phyloP scores from a whole-genome alignment of 2,329 filamentous ascomycete species.

The Pseudogymnoascus sp. region DNA sequence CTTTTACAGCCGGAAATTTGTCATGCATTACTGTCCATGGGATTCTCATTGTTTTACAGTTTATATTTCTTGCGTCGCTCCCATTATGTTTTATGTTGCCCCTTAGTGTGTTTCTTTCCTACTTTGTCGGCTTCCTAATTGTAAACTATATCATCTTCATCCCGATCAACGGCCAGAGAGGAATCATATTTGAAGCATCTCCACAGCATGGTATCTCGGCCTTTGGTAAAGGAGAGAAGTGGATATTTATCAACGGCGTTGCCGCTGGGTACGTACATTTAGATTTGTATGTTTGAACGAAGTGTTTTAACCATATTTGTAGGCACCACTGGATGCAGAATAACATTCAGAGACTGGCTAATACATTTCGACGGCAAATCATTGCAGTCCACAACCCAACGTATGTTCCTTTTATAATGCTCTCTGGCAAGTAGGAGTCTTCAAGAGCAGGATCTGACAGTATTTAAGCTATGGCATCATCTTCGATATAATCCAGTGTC shows the following conservation, averaged over 20 bases:
- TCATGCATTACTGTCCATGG: slow-evolving; percentile 49
- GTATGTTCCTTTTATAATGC: slow-evolving; percentile 12
- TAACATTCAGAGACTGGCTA: slow-evolving; percentile 62
- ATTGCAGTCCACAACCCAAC: slow-evolving; percentile 70
- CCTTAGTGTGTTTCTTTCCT: slow-evolving; percentile 30
- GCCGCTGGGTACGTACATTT: slow-evolving; percentile 27
- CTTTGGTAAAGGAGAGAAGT: slow-evolving; percentile 53
- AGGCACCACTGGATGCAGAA: slow-evolving; percentile 58
- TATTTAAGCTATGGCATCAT: slow-evolving; percentile 45
- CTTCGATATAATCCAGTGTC: slow-evolving; percentile 71
- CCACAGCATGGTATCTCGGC: slow-evolving; percentile 42
- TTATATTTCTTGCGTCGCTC: slow-evolving; percentile 50
- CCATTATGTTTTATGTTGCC: slow-evolving; percentile 42
- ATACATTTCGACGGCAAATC: slow-evolving; percentile 64
- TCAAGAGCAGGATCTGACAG: too few species aligned
- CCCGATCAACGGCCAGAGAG: slow-evolving; percentile 42
- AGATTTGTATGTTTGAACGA: too few species aligned
- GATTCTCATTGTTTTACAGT: slow-evolving; percentile 49
- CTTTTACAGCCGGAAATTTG: slow-evolving; percentile 44
- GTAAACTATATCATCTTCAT: slow-evolving; percentile 45
- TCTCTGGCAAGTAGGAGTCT: too few species aligned
- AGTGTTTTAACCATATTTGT: slow-evolving; percentile 15
- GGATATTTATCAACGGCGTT: slow-evolving; percentile 73
- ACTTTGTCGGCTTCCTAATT: slow-evolving; percentile 34
- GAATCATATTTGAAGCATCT: slow-evolving; percentile 43